Evolutionary conservation across 345 rosid genomes (phyloP), one percentile per base, ranked within the genome.

Genomic region (Aurinia saxatilis): DNA sequence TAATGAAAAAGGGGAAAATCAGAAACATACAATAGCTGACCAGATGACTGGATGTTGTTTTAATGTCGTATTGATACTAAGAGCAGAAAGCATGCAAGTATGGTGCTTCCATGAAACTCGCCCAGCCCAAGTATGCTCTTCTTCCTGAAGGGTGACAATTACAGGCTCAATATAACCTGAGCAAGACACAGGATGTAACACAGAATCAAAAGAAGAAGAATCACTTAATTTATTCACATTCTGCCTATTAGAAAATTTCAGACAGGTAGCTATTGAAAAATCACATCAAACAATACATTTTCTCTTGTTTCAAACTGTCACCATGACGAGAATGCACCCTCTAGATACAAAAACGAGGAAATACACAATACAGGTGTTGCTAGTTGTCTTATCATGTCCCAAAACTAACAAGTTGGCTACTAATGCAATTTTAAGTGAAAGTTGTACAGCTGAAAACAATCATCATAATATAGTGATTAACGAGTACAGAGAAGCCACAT

Each of bases 11-110:
- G 66, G 10, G 50, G 38, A 60, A 56, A 67, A 68, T 64, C 57
- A 65, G 56, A 62, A 82, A 80, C 93, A 68, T 87, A 93, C 99
- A 79, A 53, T 60, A 60, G 88, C 85, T 71, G 99, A 90, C 97
- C 97, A 93, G 80, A 93, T 90, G 73, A 93, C 90, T 17, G 99
- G 96, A 65, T 91, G 96, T 73, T 87, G 97, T 83, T 90, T 90
- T 77, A 83, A 74, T 39, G 95, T 84, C 47, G 97, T 84, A 75
- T 90, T 93, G 73, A 93, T 90, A 75, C 97, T 93, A 72, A 93
- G 84, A 13, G 97, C 97, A 75, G 99, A 87, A 70, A 93, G 77
- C 87, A 73, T 79, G 84, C 97, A 85, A 62, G 99, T 90, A 63
- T 93, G 99, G 72, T 85, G 87, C 80, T 93, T 93, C 97, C 95